Base-by-base conservation (phyloP, 805 yeast species). In the Starmerella lactis-condensi region DNA sequence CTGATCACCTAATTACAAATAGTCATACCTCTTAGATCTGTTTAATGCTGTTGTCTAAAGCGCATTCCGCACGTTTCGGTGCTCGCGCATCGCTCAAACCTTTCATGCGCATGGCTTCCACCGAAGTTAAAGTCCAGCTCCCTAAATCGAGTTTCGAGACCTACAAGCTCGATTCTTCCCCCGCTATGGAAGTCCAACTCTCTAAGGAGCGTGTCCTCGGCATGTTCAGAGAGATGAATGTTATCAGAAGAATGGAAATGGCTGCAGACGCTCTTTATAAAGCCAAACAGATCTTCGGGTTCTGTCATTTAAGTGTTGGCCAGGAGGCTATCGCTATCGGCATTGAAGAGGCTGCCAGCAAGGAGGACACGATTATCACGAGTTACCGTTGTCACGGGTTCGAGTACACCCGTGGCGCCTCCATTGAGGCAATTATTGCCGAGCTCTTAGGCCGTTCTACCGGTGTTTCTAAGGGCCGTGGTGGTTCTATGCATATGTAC, bases 241-340 rank as follows among this genome's bases (percentile, higher is more conserved):
- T 75, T 44, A 72, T 85, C 21, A 59, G 63, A 68, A 77, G 98
- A 62, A 73, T 89, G 89, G 98, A 89, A 65, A 85, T 89, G 93
- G 92, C 94, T 25, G 72, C 96, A 39, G 98, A 89, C 56, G 96
- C 95, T 20, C 65, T 89, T 43, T 89, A 89, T 67, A 89, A 89
- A 66, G 93, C 96, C 50, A 89, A 89, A 67, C 82, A 85, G 64
- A 83, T 89, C 52, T 72, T 96, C 65, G 98, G 98, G 48, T 89
- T 89, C 74, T 89, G 98, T 63, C 98, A 89, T 61, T 70, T 89
- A 64, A 78, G 94, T 10, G 82, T 79, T 41, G 98, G 98, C 52
- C 98, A 89, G 64, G 98, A 89, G 64, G 98, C 98, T 42, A 71
- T 89, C 60, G 94, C 98, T 41, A 95, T 85, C 40, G 98, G 98